phyloP scores from a whole-genome alignment of 768 basidiomycete genomes.

The Lanmaoa pseudosensibilis region DNA sequence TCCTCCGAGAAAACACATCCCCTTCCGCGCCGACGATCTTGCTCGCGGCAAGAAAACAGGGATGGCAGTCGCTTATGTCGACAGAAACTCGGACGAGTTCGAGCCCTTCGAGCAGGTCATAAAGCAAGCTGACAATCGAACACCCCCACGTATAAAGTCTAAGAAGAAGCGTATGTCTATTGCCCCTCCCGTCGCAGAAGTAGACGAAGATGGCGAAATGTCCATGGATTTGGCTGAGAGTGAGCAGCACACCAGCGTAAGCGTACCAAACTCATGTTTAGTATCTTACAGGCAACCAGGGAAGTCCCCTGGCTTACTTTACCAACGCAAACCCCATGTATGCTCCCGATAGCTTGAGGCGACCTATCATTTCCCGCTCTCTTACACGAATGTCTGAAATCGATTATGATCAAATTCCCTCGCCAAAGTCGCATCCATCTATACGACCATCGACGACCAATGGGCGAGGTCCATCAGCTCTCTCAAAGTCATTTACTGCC shows the following conservation, averaged over 20 bases:
- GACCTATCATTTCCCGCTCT: conserved; percentile 44
- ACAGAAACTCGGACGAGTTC: conserved; percentile 77
- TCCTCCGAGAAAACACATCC: conserved; percentile 66
- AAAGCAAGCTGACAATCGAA: conserved; percentile 64
- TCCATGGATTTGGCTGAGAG: conserved; percentile 79
- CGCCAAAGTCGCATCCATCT: conserved; percentile 43
- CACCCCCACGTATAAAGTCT: conserved; percentile 55
- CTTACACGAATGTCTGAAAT: conserved; percentile 52
- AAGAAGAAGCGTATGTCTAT: conserved; percentile 49
- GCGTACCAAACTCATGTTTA: conserved; percentile 3
- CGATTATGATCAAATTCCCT: conserved; percentile 63
- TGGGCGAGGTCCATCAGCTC: conserved; percentile 36
- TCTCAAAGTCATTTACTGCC: conserved; percentile 30
- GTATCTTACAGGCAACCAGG: conserved; percentile 26
- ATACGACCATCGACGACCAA: conserved; percentile 35
- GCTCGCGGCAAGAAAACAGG: conserved; percentile 82
- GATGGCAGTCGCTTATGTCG: conserved; percentile 63
- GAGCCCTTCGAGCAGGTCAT: conserved; percentile 79
- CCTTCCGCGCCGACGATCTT: conserved; percentile 76
- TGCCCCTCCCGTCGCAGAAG: conserved; percentile 37
- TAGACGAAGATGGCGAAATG: conserved; percentile 63
- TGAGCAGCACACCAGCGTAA: conserved; percentile 35
- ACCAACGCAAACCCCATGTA: conserved; percentile 36
- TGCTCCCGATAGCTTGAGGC: conserved; percentile 38
- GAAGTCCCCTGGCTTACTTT: conserved; percentile 38